Percentiles rank a stretch among this genome's conserved stretches.
phyloP scores from a whole-genome alignment of 2,329 filamentous ascomycete genomes.

The Colletotrichum coccodes region DNA sequence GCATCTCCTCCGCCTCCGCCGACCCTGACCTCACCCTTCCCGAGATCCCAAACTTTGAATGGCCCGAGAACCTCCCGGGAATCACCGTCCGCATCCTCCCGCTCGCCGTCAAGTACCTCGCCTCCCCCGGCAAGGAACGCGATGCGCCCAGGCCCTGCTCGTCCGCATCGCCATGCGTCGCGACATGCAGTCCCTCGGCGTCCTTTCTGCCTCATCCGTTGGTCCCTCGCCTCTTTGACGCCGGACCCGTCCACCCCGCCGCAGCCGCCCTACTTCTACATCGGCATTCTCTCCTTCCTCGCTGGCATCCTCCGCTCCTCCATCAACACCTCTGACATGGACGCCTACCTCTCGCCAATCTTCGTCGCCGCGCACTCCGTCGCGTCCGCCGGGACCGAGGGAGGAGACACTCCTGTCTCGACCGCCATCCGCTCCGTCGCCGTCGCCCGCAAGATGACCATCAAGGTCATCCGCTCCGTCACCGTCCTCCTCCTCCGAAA shows the following conservation, averaged over 20 bases:
- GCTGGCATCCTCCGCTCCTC: constrained; percentile 77
- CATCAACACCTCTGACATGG: constrained; percentile 79
- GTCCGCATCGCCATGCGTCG: constrained; percentile 83
- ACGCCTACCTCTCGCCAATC: constrained; percentile 70
- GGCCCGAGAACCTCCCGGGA: constrained; percentile 71
- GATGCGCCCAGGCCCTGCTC: constrained; percentile 85
- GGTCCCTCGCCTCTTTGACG: constrained; percentile 73
- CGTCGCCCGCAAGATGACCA: constrained; percentile 80
- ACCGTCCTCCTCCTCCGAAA: constrained; percentile 72
- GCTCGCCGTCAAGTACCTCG: constrained; percentile 77
- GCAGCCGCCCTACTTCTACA: constrained; percentile 75
- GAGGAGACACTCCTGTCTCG: constrained; percentile 54
- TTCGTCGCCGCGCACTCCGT: constrained; percentile 73
- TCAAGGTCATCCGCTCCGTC: constrained; percentile 86
- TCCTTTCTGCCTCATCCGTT: constrained; percentile 77
- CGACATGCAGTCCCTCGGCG: constrained; percentile 85
- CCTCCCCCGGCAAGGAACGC: constrained; percentile 84
- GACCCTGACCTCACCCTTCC: constrained; percentile 55
- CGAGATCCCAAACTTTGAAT: constrained; percentile 58
- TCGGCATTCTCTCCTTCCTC: constrained; percentile 83
- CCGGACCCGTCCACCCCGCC: constrained; percentile 49
- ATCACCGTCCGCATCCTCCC: constrained; percentile 77
- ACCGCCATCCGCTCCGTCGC: constrained; percentile 75
- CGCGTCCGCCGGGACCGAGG: constrained; percentile 51
- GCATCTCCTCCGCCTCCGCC: constrained; percentile 75